phyloP scores from a whole-genome alignment of 1,139 yeast species.

The Lizanozyma gosingica region DNA sequence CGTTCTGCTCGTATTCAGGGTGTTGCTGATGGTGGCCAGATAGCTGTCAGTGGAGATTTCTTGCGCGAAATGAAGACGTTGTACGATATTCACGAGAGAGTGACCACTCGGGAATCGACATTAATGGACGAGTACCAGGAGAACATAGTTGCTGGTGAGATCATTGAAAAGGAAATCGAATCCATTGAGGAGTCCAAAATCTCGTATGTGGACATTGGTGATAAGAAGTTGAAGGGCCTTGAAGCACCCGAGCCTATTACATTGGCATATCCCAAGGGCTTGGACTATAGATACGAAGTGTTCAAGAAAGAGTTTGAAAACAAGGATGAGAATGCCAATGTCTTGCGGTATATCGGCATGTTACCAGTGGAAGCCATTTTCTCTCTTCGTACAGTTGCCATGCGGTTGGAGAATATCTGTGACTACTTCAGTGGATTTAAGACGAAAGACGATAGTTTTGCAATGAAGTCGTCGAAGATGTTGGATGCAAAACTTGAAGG shows the following conservation, averaged over 20 bases:
- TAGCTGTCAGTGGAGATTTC: constrained; percentile 77
- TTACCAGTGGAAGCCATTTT: constrained; percentile 35
- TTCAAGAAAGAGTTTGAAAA: constrained; percentile 22
- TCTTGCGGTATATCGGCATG: constrained; percentile 27
- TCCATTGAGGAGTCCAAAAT: constrained; percentile 65
- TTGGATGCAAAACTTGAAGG: constrained; percentile 8
- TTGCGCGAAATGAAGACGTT: constrained; percentile 60
- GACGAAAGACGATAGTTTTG: constrained; percentile 12
- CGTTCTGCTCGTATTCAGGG: constrained; percentile 90
- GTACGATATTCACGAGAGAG: constrained; percentile 42
- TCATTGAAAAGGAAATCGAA: constrained; percentile 59
- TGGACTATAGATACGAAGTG: constrained; percentile 49
- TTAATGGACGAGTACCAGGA: constrained; percentile 54
- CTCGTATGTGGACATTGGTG: constrained; percentile 68
- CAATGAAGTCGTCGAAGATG: constrained; percentile 7
- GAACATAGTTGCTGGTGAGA: constrained; percentile 49
- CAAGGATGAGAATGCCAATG: constrained; percentile 11
- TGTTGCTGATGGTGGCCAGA: constrained; percentile 98
- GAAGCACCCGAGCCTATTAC: constrained; percentile 90
- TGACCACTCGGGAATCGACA: constrained; percentile 26
- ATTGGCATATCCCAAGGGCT: constrained; percentile 60
- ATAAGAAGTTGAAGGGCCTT: constrained; percentile 82
- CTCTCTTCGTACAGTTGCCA: constrained; percentile 35
- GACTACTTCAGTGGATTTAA: constrained; percentile 25
- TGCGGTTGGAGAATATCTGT: constrained; percentile 42